Evolutionary conservation across 2,329 filamentous ascomycete genomes (phyloP).

Genomic region (Madurella mycetomatis): DNA sequence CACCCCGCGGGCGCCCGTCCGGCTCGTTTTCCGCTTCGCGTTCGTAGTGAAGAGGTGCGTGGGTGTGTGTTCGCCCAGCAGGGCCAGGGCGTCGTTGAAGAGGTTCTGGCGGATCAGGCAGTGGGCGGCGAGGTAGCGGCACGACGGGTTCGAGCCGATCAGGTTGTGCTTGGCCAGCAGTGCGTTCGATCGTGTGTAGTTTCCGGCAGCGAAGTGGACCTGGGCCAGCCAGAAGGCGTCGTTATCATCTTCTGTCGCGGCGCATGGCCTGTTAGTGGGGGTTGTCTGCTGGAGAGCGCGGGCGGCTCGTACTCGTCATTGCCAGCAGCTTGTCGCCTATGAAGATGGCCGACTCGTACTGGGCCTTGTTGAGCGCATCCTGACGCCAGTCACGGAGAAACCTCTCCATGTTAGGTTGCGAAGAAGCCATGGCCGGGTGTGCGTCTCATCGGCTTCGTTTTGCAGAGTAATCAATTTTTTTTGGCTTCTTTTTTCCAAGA

Average conservation of each 20-base stretch:
- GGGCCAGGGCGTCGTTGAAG: conserved; percentile 79
- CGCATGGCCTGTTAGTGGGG: conserved; percentile 3
- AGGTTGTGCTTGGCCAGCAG: conserved; percentile 83
- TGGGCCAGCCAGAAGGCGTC: conserved; percentile 98
- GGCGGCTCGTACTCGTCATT: conserved; percentile 66
- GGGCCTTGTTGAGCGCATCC: conserved; percentile 90
- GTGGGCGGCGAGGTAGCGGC: conserved; percentile 87
- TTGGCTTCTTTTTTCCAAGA: neutral
- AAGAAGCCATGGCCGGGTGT: conserved; percentile 17
- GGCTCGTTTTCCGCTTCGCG: conserved; percentile 63
- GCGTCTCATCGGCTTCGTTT: conserved; percentile 1
- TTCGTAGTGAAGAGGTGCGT: conserved; percentile 72
- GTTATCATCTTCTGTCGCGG: conserved; percentile 70
- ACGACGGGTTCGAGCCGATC: conserved; percentile 74
- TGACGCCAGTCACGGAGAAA: conserved; percentile 93
- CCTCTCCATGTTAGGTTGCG: conserved; percentile 65
- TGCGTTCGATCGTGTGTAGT: conserved; percentile 86
- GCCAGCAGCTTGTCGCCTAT: conserved; percentile 96
- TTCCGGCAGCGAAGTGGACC: conserved; percentile 91
- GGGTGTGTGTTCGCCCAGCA: conserved; percentile 92
- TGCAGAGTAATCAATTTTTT: neutral
- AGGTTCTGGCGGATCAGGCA: conserved; percentile 90
- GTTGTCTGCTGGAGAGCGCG: neutral
- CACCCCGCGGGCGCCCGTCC: conserved; percentile 13
- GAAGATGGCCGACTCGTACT: conserved; percentile 95